These are phyloP conservation scores for Hymenoscyphus fraxineus DNA, from an alignment of 2,329 filamentous ascomycete species.

Conservation along the genomic window DNA sequence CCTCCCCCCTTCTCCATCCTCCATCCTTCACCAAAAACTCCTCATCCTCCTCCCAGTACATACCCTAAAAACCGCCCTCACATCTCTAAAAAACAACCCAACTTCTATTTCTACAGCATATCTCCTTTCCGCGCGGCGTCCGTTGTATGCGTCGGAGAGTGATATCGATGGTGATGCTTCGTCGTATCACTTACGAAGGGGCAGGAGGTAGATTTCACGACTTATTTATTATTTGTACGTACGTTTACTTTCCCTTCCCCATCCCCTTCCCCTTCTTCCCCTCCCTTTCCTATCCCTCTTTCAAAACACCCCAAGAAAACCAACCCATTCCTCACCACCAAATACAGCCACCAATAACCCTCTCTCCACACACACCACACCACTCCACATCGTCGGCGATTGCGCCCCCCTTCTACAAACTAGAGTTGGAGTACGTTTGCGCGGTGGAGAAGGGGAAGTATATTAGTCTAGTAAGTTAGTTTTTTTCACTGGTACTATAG, in stretches of 20 bases:
- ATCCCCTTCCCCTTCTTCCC: neutral
- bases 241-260: neutral
- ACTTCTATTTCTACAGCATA: neutral
- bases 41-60: neutral
- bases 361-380: too few species aligned
- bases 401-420: neutral
- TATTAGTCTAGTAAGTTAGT: neutral
- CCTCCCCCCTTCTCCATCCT: neutral
- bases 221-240: neutral
- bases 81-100: neutral
- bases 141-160: neutral
- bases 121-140: neutral
- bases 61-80: neutral
- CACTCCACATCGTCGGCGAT: neutral
- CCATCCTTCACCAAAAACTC: neutral
- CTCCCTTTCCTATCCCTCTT: too few species aligned
- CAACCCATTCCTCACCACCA: neutral
- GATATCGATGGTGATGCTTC: too few species aligned
- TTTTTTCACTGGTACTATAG: neutral
- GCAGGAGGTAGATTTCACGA: too few species aligned
- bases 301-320: too few species aligned
- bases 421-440: neutral
- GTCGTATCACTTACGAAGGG: too few species aligned
- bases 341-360: neutral
- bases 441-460: neutral